Base-by-base conservation (phyloP, 2,329 filamentous ascomycete genomes). In the Biscogniauxia sp. region DNA sequence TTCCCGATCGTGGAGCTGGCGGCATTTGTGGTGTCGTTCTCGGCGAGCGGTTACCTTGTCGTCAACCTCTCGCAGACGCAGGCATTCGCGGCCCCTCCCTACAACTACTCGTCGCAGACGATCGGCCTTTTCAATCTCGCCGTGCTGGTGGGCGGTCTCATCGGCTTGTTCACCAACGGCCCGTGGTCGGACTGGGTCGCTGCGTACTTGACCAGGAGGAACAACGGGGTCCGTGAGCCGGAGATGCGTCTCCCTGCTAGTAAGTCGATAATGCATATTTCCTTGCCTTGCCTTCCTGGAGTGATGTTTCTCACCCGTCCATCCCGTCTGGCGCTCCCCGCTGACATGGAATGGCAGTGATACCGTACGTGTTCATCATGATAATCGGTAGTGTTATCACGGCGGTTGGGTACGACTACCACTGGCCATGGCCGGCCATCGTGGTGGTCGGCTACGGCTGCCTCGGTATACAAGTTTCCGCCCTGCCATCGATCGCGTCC, bases 1-100 rank as follows among this genome's bases (percentile, higher is more conserved):
- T 89, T 85, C 71, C 86, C 87, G 0, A 88, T 89, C 60, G 82
- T 88, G 51, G 80, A 88, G 63, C 85, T 86, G 60, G 78, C 86
- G 0, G 79, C 83, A 17, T 88, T 89, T 65, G 80, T 86, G 25
- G 84, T 87, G 6, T 84, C 81, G 23, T 88, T 84, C 64, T 59
- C 41, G 20, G 54, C 20, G 41, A 58, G 54, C 56, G 55, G 55
- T 15, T 86, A 86, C 73, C 73, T 88, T 0, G 69, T 69, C 1
- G 54, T 87, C 64, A 88, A 88, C 70, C 75, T 88, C 19, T 87
- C 84, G 0, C 82, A 60, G 55, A 55, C 58, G 13, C 61, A 57
- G 20, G 61, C 54, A 19, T 60, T 60, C 20, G 50, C 64, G 13
- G 54, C 62, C 45, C 59, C 61, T 11, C 57, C 61, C n/a, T 63